phyloP scores from a whole-genome alignment of 345 rosid genomes.

The Salix purpurea region DNA sequence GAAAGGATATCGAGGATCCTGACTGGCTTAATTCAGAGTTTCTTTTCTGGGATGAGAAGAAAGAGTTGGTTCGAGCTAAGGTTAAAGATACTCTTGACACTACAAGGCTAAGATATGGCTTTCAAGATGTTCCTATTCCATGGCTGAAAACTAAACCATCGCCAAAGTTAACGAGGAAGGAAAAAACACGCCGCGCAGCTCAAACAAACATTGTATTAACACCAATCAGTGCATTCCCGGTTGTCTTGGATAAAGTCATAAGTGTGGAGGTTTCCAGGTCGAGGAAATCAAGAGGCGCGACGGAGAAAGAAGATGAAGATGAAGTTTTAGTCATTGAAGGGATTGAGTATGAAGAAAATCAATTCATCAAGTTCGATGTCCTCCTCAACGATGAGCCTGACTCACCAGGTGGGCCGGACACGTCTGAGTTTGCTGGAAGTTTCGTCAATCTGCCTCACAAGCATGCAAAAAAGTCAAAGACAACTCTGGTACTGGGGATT shows the following conservation, averaged over 20 bases:
- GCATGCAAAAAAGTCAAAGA: conserved; percentile 37
- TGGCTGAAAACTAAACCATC: conserved; percentile 49
- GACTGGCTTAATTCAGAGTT: conserved; percentile 56
- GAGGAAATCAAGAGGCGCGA: conserved; percentile 42
- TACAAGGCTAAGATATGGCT: conserved; percentile 32
- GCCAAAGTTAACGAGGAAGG: conserved; percentile 32
- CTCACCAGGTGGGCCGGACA: conserved; percentile 18
- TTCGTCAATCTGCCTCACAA: conserved; percentile 50
- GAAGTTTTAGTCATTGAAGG: conserved; percentile 44
- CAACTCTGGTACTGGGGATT: conserved; percentile 37
- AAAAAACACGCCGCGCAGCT: conserved; percentile 17
- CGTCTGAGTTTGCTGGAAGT: conserved; percentile 53
- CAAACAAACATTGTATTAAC: conserved; percentile 5
- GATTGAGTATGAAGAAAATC: conserved; percentile 34
- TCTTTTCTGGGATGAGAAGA: conserved; percentile 59
- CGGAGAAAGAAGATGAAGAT: conserved; percentile 55
- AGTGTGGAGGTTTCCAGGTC: conserved; percentile 39
- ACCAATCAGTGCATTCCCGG: conserved; percentile 27
- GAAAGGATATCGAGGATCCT: conserved; percentile 38
- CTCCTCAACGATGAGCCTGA: conserved; percentile 49
- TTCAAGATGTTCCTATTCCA: conserved; percentile 48
- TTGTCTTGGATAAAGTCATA: conserved; percentile 28
- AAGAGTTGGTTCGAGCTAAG: conserved; percentile 45
- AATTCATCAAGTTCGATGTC: conserved; percentile 40
- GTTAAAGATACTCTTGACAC: conserved; percentile 46